Percentiles rank a stretch among this genome's conserved stretches.
Conservation (phyloP, 2,329 filamentous ascomycete species). For the Coniochaeta sp. region DNA sequence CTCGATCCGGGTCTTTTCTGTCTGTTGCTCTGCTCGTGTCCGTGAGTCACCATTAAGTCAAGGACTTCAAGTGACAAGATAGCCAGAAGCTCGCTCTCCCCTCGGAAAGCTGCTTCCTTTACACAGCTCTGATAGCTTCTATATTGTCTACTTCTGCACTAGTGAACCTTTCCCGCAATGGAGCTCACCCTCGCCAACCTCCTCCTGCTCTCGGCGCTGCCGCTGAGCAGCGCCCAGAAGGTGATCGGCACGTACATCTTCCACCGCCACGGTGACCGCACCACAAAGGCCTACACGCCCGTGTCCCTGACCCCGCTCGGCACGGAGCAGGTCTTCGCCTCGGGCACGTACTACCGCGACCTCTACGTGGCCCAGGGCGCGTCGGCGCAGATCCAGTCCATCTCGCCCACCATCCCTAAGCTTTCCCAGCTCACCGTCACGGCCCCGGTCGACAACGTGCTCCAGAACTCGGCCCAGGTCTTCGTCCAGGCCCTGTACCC, state of each 20-base stretch:
- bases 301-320: constrained; percentile 73
- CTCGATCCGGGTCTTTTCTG: not conserved
- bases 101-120: not conserved
- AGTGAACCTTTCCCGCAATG: constrained; percentile 6
- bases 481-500: constrained; percentile 88
- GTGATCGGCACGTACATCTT: constrained; percentile 81
- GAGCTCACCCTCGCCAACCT: constrained; percentile 17
- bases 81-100: not conserved
- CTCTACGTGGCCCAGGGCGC: constrained; percentile 63
- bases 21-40: not conserved
- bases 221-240: constrained; percentile 48
- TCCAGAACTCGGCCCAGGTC: constrained; percentile 71
- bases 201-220: constrained; percentile 29
- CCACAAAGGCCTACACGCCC: constrained; percentile 65
- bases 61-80: not conserved
- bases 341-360: constrained; percentile 67
- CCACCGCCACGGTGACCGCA: constrained; percentile 84
- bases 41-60: not conserved
- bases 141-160: not conserved
- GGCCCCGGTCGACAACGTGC: constrained; percentile 66
- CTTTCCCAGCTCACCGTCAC: constrained; percentile 64
- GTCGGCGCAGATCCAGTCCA: constrained; percentile 52
- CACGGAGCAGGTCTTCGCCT: constrained; percentile 64
- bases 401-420: constrained; percentile 60
- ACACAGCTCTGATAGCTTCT: not conserved